These are phyloP conservation scores for Pelomyxa schiedti DNA, from an alignment of 78 protist genomes.

Conservation along the genomic window DNA sequence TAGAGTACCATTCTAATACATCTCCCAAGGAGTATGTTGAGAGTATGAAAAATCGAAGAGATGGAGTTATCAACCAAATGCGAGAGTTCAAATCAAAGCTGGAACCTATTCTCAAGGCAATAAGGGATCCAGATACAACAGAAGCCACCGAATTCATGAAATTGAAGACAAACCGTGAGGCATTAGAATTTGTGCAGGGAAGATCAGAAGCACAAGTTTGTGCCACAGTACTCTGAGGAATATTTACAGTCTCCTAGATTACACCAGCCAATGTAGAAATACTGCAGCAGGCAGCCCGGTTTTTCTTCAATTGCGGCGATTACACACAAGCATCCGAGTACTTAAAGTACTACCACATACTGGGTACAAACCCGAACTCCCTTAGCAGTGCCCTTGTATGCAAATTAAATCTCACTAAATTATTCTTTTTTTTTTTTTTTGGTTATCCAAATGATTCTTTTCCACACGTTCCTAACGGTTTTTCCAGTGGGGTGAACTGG, in stretches of 20 bases:
- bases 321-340: background rate
- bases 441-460: constrained; percentile 21
- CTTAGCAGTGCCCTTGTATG: background rate
- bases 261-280: background rate
- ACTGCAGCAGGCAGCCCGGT: background rate
- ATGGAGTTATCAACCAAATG: constrained; percentile 14
- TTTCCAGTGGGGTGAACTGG: constrained; percentile 86
- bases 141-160: background rate
- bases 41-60: constrained; percentile 12
- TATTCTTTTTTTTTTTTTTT: background rate
- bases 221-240: background rate
- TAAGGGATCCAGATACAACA: constrained; percentile 5
- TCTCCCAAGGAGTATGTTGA: constrained; percentile 2
- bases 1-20: background rate
- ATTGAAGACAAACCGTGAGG: background rate
- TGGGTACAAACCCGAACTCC: background rate
- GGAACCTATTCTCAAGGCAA: constrained; percentile 17
- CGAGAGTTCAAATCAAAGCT: constrained; percentile 2
- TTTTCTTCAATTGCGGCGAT: background rate
- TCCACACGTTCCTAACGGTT: constrained; percentile 26
- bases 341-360: background rate
- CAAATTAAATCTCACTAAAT: too few relatives aligned
- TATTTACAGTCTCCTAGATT: background rate
- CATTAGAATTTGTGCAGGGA: constrained; percentile 6
- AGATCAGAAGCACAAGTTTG: background rate